phyloP scores from a whole-genome alignment of 305 asterid genomes.

The Ilex paraguariensis region DNA sequence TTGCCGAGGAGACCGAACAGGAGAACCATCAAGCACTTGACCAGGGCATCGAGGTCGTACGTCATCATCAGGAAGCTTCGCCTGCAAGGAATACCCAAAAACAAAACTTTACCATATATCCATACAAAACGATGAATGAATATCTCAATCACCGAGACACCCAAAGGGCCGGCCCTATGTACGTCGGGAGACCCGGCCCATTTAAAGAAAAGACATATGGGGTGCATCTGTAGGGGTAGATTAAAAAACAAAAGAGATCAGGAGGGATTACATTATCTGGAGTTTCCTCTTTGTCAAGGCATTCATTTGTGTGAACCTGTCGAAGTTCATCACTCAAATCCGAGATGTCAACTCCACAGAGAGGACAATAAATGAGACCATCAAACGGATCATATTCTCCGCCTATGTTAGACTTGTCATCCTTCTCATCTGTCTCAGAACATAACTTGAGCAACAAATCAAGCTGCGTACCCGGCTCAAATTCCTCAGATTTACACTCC shows the following conservation, averaged over 20 bases:
- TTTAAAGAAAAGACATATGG: not conserved
- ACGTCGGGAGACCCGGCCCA: too few species aligned
- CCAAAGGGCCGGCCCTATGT: too few species aligned
- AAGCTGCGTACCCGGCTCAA: conserved; percentile 45
- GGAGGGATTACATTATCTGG: conserved; percentile 40
- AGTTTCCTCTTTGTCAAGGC: conserved; percentile 62
- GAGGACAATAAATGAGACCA: conserved; percentile 54
- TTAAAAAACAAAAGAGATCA: not conserved
- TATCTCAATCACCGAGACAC: too few species aligned
- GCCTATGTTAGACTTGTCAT: not conserved
- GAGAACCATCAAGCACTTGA: conserved; percentile 62
- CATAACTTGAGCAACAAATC: conserved; percentile 74
- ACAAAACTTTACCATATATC: too few species aligned
- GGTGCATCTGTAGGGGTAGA: not conserved
- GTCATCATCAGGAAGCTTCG: conserved; percentile 29
- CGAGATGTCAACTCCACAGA: conserved; percentile 75
- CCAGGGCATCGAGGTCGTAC: conserved; percentile 44
- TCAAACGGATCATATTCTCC: too few species aligned
- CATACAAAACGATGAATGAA: too few species aligned
- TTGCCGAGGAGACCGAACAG: conserved; percentile 34
- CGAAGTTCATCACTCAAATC: conserved; percentile 48
- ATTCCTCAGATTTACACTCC: conserved; percentile 22
- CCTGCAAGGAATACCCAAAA: conserved; percentile 31
- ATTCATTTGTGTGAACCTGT: conserved; percentile 74
- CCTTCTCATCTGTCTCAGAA: conserved; percentile 24